These are phyloP conservation scores for Spathaspora gorwiae DNA, from an alignment of 805 yeast species.

Conservation along the genomic window DNA sequence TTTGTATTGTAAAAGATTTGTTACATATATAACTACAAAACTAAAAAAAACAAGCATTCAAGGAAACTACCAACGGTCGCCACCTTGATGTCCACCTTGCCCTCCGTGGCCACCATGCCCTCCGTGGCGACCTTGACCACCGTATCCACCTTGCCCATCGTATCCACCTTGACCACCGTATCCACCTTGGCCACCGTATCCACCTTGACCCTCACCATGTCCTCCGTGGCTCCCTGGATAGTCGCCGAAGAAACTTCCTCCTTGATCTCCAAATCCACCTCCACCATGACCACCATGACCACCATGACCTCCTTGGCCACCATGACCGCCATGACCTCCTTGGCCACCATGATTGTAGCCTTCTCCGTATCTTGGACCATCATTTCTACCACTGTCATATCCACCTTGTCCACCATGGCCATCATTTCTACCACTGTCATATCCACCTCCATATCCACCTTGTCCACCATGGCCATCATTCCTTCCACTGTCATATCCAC, in stretches of 20 bases:
- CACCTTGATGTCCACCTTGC: neutral
- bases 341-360: neutral
- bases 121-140: neutral
- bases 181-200: too few relatives aligned
- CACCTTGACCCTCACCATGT: neutral
- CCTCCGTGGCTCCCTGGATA: neutral
- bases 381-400: neutral
- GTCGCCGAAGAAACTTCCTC: slow-evolving; percentile 4
- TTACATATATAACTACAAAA: too few relatives aligned
- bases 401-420: slow-evolving; percentile 1
- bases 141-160: slow-evolving; percentile 1
- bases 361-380: neutral
- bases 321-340: slow-evolving; percentile 3
- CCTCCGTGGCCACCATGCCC: neutral
- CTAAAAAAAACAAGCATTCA: too few relatives aligned
- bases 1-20: too few relatives aligned
- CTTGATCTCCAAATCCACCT: neutral
- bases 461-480: slow-evolving; percentile 1
- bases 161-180: neutral
- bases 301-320: neutral
- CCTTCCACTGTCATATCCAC: neutral
- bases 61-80: neutral
- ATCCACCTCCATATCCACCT: slow-evolving; percentile 1
- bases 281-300: neutral
- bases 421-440: slow-evolving; percentile 2